phyloP scores from a whole-genome alignment of 768 basidiomycete species.

The Sutorius australiensis region DNA sequence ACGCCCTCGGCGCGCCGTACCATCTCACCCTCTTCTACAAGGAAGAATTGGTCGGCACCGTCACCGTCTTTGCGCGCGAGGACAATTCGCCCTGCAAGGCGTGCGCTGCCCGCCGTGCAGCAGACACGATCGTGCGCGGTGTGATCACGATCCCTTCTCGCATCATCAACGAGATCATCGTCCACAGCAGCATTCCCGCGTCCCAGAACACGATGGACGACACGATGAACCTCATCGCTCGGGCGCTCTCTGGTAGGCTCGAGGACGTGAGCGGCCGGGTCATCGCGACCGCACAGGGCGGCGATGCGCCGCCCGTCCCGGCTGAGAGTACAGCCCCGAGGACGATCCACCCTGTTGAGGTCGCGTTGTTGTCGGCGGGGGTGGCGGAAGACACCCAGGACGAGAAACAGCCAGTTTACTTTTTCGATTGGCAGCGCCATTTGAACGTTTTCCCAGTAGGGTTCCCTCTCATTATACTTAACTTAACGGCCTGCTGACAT shows the following conservation, averaged over 20 bases:
- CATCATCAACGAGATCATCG: constrained; percentile 23
- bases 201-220: constrained; percentile 11
- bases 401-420: constrained; percentile 13
- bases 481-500: not conserved
- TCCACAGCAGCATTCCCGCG: constrained; percentile 1
- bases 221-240: constrained; percentile 11
- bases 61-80: constrained; percentile 25
- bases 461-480: not conserved
- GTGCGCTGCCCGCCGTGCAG: constrained; percentile 20
- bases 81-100: constrained; percentile 24
- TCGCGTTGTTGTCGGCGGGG: constrained; percentile 20
- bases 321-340: not conserved
- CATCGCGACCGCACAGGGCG: constrained; percentile 21
- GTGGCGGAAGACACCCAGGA: constrained; percentile 19
- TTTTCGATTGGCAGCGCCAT: constrained; percentile 24
- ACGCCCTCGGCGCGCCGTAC: constrained; percentile 24
- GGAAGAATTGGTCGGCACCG: constrained; percentile 16
- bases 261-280: constrained; percentile 11
- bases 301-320: not conserved
- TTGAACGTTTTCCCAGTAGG: constrained; percentile 20
- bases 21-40: constrained; percentile 20
- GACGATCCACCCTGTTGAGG: constrained; percentile 18
- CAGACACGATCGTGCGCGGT: constrained; percentile 18
- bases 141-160: constrained; percentile 21
- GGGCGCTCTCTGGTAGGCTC: constrained; percentile 15